Percentiles rank a stretch among this genome's conserved stretches.
phyloP scores from a whole-genome alignment of 2,329 filamentous ascomycete species.

The Scleromitrula shiraiana region DNA sequence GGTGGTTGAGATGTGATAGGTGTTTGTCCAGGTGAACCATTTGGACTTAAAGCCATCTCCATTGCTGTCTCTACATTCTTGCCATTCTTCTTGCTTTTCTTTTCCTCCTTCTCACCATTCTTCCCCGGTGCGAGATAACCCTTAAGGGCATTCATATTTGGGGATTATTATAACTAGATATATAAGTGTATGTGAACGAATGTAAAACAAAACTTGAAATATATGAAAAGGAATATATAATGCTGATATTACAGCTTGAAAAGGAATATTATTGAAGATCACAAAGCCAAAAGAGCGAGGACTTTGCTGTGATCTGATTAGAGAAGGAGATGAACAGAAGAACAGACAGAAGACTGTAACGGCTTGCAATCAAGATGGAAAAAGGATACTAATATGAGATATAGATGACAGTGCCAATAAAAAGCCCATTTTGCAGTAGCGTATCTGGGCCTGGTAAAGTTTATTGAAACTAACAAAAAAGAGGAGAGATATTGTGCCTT shows the following conservation, averaged over 20 bases:
- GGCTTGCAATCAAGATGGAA: neutral
- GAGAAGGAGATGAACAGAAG: neutral
- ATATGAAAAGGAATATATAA: neutral
- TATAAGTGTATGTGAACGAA: too few relatives aligned
- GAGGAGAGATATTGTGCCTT: too few relatives aligned
- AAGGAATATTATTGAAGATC: too few relatives aligned
- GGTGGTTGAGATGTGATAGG: neutral
- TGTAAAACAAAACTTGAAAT: neutral
- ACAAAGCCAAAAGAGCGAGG: neutral
- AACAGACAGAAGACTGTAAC: neutral
- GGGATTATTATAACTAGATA: neutral
- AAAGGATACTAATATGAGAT: conserved; percentile 1
- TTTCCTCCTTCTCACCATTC: neutral
- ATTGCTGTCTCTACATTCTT: too few relatives aligned
- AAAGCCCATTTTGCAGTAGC: too few relatives aligned
- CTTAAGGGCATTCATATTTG: conserved; percentile 9
- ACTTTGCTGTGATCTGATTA: neutral
- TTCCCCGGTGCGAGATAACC: conserved; percentile 10
- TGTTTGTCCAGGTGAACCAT: too few relatives aligned
- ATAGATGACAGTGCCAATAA: too few relatives aligned
- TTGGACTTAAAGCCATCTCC: too few relatives aligned
- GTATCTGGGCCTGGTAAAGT: too few relatives aligned
- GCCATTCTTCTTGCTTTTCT: too few relatives aligned
- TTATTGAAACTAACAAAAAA: too few relatives aligned
- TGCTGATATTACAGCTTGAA: too few relatives aligned